Percentiles rank a stretch among this genome's conserved stretches.
Evolutionary conservation across 2,329 filamentous ascomycete genomes (phyloP).

Genomic region (Calonectria naviculata): DNA sequence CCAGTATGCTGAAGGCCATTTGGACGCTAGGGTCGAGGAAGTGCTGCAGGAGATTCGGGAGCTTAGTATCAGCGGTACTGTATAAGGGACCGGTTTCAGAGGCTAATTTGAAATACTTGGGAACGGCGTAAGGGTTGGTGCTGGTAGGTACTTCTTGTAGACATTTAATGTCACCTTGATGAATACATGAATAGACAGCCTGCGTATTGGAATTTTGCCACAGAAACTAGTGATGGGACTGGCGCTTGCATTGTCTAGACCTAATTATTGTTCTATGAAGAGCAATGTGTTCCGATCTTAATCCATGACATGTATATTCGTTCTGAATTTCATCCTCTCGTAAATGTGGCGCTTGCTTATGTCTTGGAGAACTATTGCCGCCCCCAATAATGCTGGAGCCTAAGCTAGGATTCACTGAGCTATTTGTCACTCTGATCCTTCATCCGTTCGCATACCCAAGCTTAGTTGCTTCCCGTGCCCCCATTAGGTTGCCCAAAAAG

Average conservation of each 20-base stretch:
- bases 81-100: conserved; percentile 51
- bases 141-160: conserved; percentile 37
- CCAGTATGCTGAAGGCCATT: conserved; percentile 92
- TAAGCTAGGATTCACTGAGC: background rate
- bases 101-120: conserved; percentile 26
- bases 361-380: background rate
- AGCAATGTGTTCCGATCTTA: background rate
- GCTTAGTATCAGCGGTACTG: conserved; percentile 86
- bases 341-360: background rate
- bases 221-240: background rate
- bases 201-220: conserved; percentile 4
- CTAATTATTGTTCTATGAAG: background rate
- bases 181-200: conserved; percentile 41
- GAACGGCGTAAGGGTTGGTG: conserved; percentile 42
- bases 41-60: conserved; percentile 97
- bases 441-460: background rate
- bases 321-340: background rate
- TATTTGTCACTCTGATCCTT: background rate
- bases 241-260: background rate
- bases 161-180: conserved; percentile 37
- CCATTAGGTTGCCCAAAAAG: conserved; percentile 53
- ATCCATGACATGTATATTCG: background rate
- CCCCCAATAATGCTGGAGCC: background rate
- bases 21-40: conserved; percentile 93
- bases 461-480: conserved; percentile 31